phyloP scores from a whole-genome alignment of 2,329 filamentous ascomycete species.

The Calycina herbarum region DNA sequence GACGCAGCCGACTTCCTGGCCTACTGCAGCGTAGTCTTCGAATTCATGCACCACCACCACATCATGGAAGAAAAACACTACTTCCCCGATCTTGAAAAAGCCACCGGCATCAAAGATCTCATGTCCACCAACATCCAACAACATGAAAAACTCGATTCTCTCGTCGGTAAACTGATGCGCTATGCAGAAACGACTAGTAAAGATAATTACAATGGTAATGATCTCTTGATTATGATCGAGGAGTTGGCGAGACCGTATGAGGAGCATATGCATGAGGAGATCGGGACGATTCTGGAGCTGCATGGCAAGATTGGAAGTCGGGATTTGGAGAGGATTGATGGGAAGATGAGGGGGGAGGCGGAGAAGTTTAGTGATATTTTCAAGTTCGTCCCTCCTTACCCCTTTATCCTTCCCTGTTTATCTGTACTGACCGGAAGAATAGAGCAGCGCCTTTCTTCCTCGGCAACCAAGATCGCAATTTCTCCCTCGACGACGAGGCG shows the following conservation, averaged over 20 bases:
- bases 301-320: constrained; percentile 23
- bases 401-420: neutral
- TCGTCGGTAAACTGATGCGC: constrained; percentile 32
- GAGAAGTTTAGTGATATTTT: constrained; percentile 30
- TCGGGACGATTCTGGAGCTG: constrained; percentile 32
- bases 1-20: constrained; percentile 37
- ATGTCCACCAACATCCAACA: constrained; percentile 40
- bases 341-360: constrained; percentile 20
- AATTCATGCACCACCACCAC: constrained; percentile 41
- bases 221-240: constrained; percentile 31
- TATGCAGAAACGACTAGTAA: constrained; percentile 32
- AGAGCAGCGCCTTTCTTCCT: constrained; percentile 29
- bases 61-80: constrained; percentile 38
- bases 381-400: constrained; percentile 20
- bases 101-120: constrained; percentile 33
- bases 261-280: constrained; percentile 36
- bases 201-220: constrained; percentile 30
- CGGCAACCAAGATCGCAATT: constrained; percentile 23
- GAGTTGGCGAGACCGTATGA: constrained; percentile 30
- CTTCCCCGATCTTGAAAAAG: constrained; percentile 40
- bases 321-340: constrained; percentile 25
- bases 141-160: constrained; percentile 38
- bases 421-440: neutral
- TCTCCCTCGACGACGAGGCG: constrained; percentile 21
- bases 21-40: constrained; percentile 37